Conservation (phyloP, 345 rosid genomes). For the Gossypium australe region DNA sequence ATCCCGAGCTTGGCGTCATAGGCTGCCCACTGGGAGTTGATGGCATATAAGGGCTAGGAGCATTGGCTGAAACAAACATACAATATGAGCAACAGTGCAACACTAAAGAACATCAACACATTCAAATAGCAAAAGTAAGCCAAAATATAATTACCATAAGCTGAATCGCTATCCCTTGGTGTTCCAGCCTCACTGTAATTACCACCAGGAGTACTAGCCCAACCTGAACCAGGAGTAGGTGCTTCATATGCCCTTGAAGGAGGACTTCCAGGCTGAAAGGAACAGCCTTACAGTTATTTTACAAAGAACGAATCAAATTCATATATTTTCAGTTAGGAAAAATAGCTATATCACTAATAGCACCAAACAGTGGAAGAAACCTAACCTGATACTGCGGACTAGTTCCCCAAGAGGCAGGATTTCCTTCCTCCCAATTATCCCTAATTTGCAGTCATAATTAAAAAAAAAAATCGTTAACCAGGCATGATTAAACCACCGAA, state of each 20-base stretch:
- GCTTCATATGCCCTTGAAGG: conserved; percentile 86
- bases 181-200: conserved; percentile 90
- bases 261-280: conserved; percentile 85
- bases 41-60: conserved; percentile 90
- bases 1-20: conserved; percentile 78
- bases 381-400: conserved; percentile 85
- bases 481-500: not conserved
- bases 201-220: conserved; percentile 90
- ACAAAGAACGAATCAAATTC: not conserved
- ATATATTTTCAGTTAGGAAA: not conserved
- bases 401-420: conserved; percentile 43
- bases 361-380: not conserved
- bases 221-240: conserved; percentile 92
- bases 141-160: conserved; percentile 45
- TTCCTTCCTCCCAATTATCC: conserved; percentile 92
- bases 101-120: not conserved
- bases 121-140: conserved; percentile 2
- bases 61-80: conserved; percentile 57
- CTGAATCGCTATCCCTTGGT: conserved; percentile 73
- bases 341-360: not conserved
- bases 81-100: conserved; percentile 4
- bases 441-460: conserved; percentile 28
- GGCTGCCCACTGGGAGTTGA: conserved; percentile 91
- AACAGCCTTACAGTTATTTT: not conserved
- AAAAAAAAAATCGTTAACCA: not conserved